A percentile compares a stretch with the other conserved stretches of the same genome.
Conservation (phyloP, 2,329 filamentous ascomycete genomes). For the Periconia macrospinosa region DNA sequence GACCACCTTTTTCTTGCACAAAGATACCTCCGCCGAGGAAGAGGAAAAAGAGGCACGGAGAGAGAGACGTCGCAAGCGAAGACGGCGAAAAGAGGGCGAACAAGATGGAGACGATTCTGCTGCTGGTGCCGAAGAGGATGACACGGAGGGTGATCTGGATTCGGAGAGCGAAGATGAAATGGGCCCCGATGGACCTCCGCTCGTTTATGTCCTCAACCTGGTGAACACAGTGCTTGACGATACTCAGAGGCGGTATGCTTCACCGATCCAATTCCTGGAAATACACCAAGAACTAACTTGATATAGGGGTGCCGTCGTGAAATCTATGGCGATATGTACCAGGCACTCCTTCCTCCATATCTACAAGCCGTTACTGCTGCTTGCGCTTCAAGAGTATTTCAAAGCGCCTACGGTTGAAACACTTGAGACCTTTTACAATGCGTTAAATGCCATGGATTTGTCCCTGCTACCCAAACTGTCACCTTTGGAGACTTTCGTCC, state of each 20-base stretch:
- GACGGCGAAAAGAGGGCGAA: constrained; percentile 43
- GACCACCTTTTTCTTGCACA: constrained; percentile 99
- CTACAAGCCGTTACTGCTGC: constrained; percentile 91
- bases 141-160: constrained; percentile 46
- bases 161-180: constrained; percentile 58
- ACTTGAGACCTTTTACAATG: constrained; percentile 82
- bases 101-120: constrained; percentile 46
- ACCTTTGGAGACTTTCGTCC: constrained; percentile 77
- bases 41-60: constrained; percentile 63
- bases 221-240: constrained; percentile 98
- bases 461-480: constrained; percentile 88
- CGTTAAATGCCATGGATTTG: constrained; percentile 95
- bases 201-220: constrained; percentile 96
- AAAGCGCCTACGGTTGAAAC: constrained; percentile 88
- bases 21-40: constrained; percentile 85
- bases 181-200: constrained; percentile 76
- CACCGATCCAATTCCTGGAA: not conserved
- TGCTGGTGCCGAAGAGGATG: constrained; percentile 27
- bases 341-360: constrained; percentile 97
- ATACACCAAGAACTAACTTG: constrained; percentile 12
- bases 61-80: constrained; percentile 59
- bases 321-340: constrained; percentile 98
- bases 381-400: constrained; percentile 96
- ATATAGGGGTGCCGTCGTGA: constrained; percentile 83
- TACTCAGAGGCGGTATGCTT: constrained; percentile 71